Evolutionary conservation across 129 eudicot genomes (phyloP).

Genomic region (Scalesia atractyloides): DNA sequence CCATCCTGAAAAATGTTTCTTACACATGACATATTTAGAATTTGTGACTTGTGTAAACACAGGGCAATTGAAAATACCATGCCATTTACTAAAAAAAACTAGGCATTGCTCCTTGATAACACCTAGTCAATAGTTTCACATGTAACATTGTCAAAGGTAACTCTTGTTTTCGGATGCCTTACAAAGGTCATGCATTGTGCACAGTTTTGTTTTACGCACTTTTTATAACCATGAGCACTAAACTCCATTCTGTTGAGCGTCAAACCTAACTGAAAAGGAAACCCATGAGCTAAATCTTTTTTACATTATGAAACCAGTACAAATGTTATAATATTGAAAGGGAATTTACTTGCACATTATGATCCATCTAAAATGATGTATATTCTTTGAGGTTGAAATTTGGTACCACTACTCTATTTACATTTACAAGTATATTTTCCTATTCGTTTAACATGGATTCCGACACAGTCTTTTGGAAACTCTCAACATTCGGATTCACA

Average conservation of each 20-base stretch:
- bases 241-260: constrained; percentile 73
- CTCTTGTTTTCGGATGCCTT: constrained; percentile 82
- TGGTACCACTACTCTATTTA: constrained; percentile 73
- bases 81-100: neutral
- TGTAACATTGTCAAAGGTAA: constrained; percentile 93
- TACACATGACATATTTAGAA: no score
- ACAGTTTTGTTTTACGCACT: constrained; percentile 91
- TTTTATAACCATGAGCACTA: constrained; percentile 57
- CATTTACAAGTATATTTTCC: constrained; percentile 68
- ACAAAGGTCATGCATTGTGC: constrained; percentile 75
- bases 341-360: constrained; percentile 78
- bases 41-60: no score
- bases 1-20: no score
- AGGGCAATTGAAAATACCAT: neutral
- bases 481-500: constrained; percentile 67
- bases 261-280: constrained; percentile 51
- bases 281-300: constrained; percentile 8
- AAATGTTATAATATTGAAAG: neutral
- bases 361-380: constrained; percentile 97
- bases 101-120: neutral
- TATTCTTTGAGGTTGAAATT: constrained; percentile 93
- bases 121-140: constrained; percentile 94
- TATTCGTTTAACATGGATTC: constrained; percentile 59
- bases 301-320: neutral
- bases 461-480: constrained; percentile 59